Base-by-base conservation (phyloP, 2,329 filamentous ascomycete species). In the Huntiella abstrusa region DNA sequence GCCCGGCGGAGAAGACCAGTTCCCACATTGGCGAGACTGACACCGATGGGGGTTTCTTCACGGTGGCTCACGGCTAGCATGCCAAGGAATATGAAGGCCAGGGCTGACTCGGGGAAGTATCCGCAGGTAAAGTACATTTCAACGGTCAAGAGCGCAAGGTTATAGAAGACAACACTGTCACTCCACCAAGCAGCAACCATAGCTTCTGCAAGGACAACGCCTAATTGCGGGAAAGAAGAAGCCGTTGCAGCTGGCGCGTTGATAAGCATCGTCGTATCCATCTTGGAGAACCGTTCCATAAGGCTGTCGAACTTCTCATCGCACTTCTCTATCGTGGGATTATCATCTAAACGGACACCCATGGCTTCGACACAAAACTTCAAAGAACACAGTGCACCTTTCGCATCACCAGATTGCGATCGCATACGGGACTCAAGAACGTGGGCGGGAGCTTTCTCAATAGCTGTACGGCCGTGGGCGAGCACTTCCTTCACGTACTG, bases 371-470 rank as follows among this genome's bases (percentile, higher is more conserved):
- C 64, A 51, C 83, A 86, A 40, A 77, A 71, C 55, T 79, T 79
- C 17, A 95, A 64, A 1, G 75, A 73, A 32, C 70, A 62, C 53
- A 93, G 75, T 0, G 86, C 83, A 4, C 71, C 71, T 16, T 68
- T 62, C 22, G 77, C 75, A 52, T 93, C 75, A 1, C 86, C 85
- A 46, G 71, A 70, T 55, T 87, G 77, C 1, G 81, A 75, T 54
- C 78, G 75, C 40, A 94, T 80, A 43, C 85, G 75, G 4, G 83
- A 86, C 57, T 85, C 78, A 33, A 95, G 65, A 36, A 94, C 80
- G 64, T 80, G 92, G 0, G 84, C 83, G 6, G 83, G 79, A 1
- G 83, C 83, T 62, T 84, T 91, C 59, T 93, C 86, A 4, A 83
- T 71, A 0, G 83, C 64, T 13, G 77, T 77, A 52, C 71, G 77